phyloP scores from a whole-genome alignment of 2,329 filamentous ascomycete genomes.

The Ramichloridium luteum region DNA sequence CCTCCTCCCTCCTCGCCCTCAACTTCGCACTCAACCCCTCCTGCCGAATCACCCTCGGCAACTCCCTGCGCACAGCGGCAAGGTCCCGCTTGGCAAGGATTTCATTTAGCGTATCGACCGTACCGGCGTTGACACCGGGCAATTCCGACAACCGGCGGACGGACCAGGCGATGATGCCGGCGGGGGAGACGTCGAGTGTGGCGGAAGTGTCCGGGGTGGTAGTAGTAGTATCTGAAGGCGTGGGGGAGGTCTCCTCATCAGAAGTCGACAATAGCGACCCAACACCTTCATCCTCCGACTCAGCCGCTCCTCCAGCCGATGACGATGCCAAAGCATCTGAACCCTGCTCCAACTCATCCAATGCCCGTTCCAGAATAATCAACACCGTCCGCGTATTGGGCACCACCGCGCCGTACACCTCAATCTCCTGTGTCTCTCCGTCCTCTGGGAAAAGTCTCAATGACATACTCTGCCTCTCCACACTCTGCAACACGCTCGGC shows the following conservation, averaged over 20 bases:
- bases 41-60: background rate
- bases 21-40: background rate
- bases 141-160: constrained; percentile 10
- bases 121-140: constrained; percentile 4
- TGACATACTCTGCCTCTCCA: no score
- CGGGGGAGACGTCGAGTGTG: constrained; percentile 5
- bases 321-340: background rate
- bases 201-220: background rate
- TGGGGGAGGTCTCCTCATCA: background rate
- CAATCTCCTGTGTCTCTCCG: no score
- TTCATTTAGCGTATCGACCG: background rate
- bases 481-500: no score
- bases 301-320: background rate
- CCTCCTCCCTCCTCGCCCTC: background rate
- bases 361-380: constrained; percentile 14
- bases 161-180: constrained; percentile 13
- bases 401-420: constrained; percentile 14
- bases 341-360: constrained; percentile 9
- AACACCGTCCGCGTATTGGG: constrained; percentile 15
- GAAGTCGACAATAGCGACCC: background rate
- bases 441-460: no score
- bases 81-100: background rate
- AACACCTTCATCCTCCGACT: background rate
- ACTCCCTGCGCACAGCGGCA: background rate
- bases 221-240: background rate